These are phyloP conservation scores for Mycena rebaudengoi DNA, from an alignment of 768 basidiomycete genomes.

Conservation along the genomic window DNA sequence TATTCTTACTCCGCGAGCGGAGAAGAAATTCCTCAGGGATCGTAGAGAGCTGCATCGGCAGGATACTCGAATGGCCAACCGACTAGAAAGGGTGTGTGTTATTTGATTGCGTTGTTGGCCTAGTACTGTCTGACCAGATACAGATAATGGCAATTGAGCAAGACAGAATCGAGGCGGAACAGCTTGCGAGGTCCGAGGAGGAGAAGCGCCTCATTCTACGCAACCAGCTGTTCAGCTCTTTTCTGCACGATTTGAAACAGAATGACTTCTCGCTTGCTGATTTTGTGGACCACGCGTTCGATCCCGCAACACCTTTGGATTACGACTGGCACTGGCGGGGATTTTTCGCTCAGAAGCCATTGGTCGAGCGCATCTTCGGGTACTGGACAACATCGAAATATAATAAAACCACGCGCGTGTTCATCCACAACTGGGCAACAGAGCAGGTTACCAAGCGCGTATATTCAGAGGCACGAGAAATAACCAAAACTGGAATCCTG, in stretches of 20 bases:
- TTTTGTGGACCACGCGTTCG: slow-evolving; percentile 6
- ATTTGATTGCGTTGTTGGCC: no score
- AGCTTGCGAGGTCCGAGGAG: no score
- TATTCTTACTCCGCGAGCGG: no score
- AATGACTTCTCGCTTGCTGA: not conserved
- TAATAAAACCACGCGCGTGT: not conserved
- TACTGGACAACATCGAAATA: slow-evolving; percentile 20
- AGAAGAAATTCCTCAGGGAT: no score
- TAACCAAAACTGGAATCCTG: slow-evolving; percentile 9
- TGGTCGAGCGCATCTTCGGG: slow-evolving; percentile 6
- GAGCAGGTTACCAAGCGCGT: not conserved
- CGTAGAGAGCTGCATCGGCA: no score
- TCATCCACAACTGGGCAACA: not conserved
- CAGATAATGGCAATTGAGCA: no score
- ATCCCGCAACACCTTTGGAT: not conserved
- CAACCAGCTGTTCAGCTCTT: not conserved
- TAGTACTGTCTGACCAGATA: no score
- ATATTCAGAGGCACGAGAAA: not conserved
- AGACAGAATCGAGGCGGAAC: no score
- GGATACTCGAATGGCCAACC: no score
- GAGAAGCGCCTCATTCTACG: not conserved
- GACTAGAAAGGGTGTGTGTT: no score
- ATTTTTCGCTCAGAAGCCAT: slow-evolving; percentile 7
- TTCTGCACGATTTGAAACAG: not conserved
- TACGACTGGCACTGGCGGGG: slow-evolving; percentile 1